phyloP scores from a whole-genome alignment of 768 basidiomycete genomes.

The Pleurotus tuber-regium region DNA sequence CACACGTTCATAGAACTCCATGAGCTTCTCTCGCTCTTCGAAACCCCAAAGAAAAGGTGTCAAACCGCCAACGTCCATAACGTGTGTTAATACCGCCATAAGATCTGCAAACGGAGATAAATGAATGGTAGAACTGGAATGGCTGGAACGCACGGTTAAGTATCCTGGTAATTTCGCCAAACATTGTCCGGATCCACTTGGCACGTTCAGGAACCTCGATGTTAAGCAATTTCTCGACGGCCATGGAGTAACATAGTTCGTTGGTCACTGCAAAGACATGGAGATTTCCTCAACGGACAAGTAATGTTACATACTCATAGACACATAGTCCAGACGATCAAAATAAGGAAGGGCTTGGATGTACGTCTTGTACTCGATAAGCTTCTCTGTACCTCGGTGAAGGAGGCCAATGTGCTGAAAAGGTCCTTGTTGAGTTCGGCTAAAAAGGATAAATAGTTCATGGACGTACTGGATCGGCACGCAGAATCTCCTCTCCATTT shows the following conservation, averaged over 20 bases:
- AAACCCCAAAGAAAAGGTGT: slow-evolving; percentile 99
- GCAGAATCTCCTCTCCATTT: slow-evolving; percentile 93
- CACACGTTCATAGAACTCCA: slow-evolving; percentile 99
- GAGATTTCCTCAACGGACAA: too few relatives aligned
- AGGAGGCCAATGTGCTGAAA: slow-evolving; percentile 88
- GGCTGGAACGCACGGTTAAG: slow-evolving; percentile 71
- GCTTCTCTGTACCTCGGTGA: slow-evolving; percentile 96
- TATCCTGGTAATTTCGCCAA: slow-evolving; percentile 95
- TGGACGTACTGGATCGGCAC: slow-evolving; percentile 71
- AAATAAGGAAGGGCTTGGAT: slow-evolving; percentile 98
- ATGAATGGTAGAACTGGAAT: not conserved
- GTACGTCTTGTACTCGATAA: slow-evolving; percentile 99
- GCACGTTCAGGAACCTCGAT: slow-evolving; percentile 96
- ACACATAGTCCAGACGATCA: slow-evolving; percentile 98
- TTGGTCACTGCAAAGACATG: slow-evolving; percentile 80
- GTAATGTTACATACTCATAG: slow-evolving; percentile 84
- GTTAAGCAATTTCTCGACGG: slow-evolving; percentile 97
- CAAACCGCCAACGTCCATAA: slow-evolving; percentile 96
- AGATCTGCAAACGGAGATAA: slow-evolving; percentile 51
- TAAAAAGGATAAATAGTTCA: not conserved
- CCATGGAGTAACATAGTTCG: slow-evolving; percentile 94
- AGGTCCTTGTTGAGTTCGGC: not conserved
- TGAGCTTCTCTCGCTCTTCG: slow-evolving; percentile 99
- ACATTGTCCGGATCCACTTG: slow-evolving; percentile 96
- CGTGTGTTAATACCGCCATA: slow-evolving; percentile 95